Percentiles rank a stretch among this genome's conserved stretches.
Evolutionary conservation across 805 yeast genomes (phyloP).

Genomic region (Nakazawaea ambrosiae): DNA sequence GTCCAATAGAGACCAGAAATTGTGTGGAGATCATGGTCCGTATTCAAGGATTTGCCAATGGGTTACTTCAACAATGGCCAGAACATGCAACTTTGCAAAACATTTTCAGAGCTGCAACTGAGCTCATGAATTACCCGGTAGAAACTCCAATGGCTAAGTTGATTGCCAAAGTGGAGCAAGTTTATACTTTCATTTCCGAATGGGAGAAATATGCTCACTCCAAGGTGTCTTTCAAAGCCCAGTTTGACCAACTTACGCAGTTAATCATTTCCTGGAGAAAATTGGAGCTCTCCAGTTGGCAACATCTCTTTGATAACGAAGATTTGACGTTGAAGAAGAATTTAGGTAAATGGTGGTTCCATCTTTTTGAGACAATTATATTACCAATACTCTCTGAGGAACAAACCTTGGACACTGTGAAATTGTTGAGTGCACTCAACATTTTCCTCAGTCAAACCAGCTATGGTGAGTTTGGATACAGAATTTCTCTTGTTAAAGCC

Average conservation of each 20-base stretch:
- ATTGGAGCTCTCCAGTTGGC: constrained; percentile 83
- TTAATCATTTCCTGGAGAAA: constrained; percentile 88
- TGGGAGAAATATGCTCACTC: constrained; percentile 92
- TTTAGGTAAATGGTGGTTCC: constrained; percentile 86
- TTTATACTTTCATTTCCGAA: constrained; percentile 74
- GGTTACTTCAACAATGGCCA: constrained; percentile 71
- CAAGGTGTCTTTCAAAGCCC: constrained; percentile 55
- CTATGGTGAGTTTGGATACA: constrained; percentile 61
- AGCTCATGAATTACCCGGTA: constrained; percentile 55
- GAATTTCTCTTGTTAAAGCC: constrained; percentile 57
- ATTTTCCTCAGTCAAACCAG: constrained; percentile 70
- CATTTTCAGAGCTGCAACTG: constrained; percentile 54
- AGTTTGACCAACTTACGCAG: constrained; percentile 51
- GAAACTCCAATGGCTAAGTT: constrained; percentile 70
- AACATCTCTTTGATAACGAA: constrained; percentile 62
- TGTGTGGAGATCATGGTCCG: constrained; percentile 46
- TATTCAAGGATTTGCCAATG: constrained; percentile 36
- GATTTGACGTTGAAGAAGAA: constrained; percentile 37
- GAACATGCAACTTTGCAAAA: constrained; percentile 87
- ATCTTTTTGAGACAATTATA: constrained; percentile 75
- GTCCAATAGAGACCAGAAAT: constrained; percentile 49
- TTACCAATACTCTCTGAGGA: constrained; percentile 36
- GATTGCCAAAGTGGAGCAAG: constrained; percentile 78
- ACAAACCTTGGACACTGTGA: constrained; percentile 21
- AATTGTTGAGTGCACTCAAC: constrained; percentile 54